phyloP scores from a whole-genome alignment of 495 filamentous ascomycete genomes.

The Neurospora sp. region DNA sequence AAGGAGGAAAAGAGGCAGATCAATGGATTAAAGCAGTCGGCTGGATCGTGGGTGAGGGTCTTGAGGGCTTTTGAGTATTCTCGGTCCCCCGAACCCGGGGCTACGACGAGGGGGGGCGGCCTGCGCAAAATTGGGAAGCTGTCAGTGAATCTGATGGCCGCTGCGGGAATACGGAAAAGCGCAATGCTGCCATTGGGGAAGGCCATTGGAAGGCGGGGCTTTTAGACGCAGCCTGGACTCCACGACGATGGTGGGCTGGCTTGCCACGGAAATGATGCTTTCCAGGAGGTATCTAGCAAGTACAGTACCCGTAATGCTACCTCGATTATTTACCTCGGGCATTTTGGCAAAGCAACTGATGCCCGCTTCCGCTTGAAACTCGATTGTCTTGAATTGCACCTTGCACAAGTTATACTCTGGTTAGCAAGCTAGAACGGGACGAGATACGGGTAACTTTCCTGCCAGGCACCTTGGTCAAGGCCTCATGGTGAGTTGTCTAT shows the following conservation, averaged over 20 bases:
- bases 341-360: neutral
- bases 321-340: neutral
- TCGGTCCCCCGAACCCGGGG: neutral
- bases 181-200: neutral
- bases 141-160: neutral
- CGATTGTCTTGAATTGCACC: neutral
- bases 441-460: neutral
- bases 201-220: neutral
- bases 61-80: neutral
- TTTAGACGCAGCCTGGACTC: neutral
- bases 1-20: neutral
- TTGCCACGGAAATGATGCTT: neutral
- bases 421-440: neutral
- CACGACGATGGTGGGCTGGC: neutral
- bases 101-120: neutral
- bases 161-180: neutral
- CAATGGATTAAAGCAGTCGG: neutral
- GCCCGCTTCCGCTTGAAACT: neutral
- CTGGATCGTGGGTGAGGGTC: neutral
- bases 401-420: neutral
- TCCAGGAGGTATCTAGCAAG: neutral
- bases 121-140: neutral
- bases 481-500: neutral
- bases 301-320: neutral
- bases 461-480: neutral